Evolutionary conservation across 306 rosid species (phyloP).

Genomic region (Aeschynomene evenia): DNA sequence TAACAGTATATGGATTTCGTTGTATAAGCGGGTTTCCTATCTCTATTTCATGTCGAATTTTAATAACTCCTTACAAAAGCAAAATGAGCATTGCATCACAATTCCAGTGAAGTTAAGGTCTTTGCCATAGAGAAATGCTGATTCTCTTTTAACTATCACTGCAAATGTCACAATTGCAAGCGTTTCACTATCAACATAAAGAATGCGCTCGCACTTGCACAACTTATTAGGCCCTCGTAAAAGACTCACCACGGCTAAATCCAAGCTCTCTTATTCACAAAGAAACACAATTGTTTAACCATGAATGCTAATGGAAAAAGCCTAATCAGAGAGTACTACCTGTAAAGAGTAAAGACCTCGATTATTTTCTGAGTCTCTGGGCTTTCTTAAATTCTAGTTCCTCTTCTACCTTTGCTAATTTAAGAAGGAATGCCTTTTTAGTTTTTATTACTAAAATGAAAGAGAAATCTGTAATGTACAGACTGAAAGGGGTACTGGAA

Average conservation of each 20-base stretch:
- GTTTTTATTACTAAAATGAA: conserved; percentile 42
- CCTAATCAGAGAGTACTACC: conserved; percentile 28
- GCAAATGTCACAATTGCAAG: too few relatives aligned
- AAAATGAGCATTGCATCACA: background rate
- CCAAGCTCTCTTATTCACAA: conserved; percentile 14
- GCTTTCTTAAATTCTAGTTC: conserved; percentile 41
- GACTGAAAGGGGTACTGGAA: background rate
- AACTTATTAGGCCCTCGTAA: too few relatives aligned
- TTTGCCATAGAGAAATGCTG: background rate
- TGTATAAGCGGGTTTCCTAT: background rate
- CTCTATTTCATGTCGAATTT: too few relatives aligned
- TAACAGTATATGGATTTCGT: background rate
- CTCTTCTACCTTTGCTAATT: conserved; percentile 37
- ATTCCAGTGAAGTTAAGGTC: background rate
- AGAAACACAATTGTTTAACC: conserved; percentile 1
- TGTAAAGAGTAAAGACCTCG: conserved; percentile 35
- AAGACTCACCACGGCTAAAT: too few relatives aligned
- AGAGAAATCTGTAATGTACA: conserved; percentile 39
- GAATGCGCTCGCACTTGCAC: too few relatives aligned
- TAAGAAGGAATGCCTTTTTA: conserved; percentile 38
- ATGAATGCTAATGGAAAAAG: conserved; percentile 12
- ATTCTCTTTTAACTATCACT: conserved; percentile 1
- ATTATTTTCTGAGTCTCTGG: conserved; percentile 30
- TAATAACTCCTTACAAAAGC: background rate
- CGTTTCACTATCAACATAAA: too few relatives aligned